Conservation (phyloP, 371 early-diverging fungal species). For the Batkoa obscura region DNA sequence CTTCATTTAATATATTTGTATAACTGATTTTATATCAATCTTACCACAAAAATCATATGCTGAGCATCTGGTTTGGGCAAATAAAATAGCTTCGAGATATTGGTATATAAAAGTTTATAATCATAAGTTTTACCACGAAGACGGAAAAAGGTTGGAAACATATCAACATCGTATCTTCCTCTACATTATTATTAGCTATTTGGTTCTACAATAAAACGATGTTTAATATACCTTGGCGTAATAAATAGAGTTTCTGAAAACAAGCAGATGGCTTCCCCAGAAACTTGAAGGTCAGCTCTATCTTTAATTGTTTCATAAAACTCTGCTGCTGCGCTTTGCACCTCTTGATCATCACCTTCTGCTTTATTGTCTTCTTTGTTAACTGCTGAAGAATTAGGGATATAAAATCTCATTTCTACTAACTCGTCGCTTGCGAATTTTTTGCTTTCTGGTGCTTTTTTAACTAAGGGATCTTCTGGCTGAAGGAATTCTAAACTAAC, state of each 20-base stretch:
- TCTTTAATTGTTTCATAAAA: slow-evolving; percentile 86
- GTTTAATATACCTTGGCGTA: slow-evolving; percentile 45
- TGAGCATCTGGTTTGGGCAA: slow-evolving; percentile 86
- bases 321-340: slow-evolving; percentile 50
- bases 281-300: slow-evolving; percentile 68
- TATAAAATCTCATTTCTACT: slow-evolving; percentile 83
- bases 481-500: slow-evolving; percentile 77
- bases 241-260: slow-evolving; percentile 81
- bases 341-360: slow-evolving; percentile 19
- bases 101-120: slow-evolving; percentile 81
- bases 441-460: slow-evolving; percentile 20
- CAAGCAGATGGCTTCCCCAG: slow-evolving; percentile 72
- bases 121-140: slow-evolving; percentile 95
- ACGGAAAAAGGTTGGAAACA: slow-evolving; percentile 79
- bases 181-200: slow-evolving; percentile 13
- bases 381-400: slow-evolving; percentile 54
- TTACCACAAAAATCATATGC: slow-evolving; percentile 70
- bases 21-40: slow-evolving; percentile 1
- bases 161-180: slow-evolving; percentile 90
- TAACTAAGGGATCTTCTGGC: slow-evolving; percentile 32
- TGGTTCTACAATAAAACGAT: no score
- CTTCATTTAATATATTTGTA: background rate
- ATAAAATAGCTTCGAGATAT: slow-evolving; percentile 65
- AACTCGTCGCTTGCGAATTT: slow-evolving; percentile 42
- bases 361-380: slow-evolving; percentile 29